Conservation (phyloP, 441 rosid species). For the Capsella rubella region DNA sequence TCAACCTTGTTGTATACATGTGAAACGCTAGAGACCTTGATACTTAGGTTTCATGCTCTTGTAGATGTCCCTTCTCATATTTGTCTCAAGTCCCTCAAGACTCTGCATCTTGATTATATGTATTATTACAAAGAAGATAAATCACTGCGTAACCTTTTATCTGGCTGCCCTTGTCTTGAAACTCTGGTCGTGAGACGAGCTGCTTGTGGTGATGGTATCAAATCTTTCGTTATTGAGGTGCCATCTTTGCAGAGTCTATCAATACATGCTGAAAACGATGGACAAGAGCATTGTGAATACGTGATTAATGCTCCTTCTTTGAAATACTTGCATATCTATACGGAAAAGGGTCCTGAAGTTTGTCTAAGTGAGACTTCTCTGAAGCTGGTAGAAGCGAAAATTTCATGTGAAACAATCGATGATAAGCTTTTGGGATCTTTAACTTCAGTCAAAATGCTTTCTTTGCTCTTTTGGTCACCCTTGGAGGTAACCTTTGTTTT, state of each 20-base stretch:
- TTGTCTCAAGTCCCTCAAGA: not conserved
- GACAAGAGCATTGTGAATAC: not conserved
- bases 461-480: constrained; percentile 1
- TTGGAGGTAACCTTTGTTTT: not conserved
- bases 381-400: not conserved
- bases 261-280: not conserved
- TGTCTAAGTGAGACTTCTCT: not conserved
- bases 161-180: constrained; percentile 4
- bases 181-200: not conserved
- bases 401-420: not conserved
- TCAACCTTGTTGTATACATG: not conserved
- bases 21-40: not conserved
- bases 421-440: not conserved
- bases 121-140: not conserved
- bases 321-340: not conserved
- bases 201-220: not conserved
- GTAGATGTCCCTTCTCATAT: not conserved
- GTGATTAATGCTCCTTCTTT: constrained; percentile 6
- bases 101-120: constrained; percentile 5
- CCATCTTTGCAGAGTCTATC: not conserved
- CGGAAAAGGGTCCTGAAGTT: not conserved
- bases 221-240: not conserved
- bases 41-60: constrained; percentile 2
- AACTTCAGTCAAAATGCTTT: constrained; percentile 2
- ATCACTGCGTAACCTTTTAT: not conserved